phyloP scores from a whole-genome alignment of 768 basidiomycete genomes.

The Termitomyces sp. region DNA sequence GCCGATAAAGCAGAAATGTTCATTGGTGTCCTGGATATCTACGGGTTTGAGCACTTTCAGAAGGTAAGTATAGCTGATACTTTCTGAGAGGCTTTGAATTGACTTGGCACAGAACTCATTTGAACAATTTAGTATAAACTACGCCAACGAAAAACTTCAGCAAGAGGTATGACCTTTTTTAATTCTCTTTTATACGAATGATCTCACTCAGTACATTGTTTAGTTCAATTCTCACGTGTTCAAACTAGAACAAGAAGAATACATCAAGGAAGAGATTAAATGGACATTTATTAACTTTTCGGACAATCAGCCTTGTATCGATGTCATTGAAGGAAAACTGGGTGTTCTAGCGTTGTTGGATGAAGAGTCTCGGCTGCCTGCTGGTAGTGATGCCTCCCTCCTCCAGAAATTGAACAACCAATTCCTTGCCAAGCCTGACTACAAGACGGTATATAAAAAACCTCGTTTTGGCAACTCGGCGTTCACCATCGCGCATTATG shows the following conservation, averaged over 20 bases:
- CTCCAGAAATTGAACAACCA: slow-evolving; percentile 89
- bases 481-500: slow-evolving; percentile 98
- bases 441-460: slow-evolving; percentile 93
- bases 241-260: slow-evolving; percentile 99
- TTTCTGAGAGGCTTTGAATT: background rate
- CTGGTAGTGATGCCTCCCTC: slow-evolving; percentile 91
- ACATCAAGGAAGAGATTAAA: slow-evolving; percentile 96
- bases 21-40: slow-evolving; percentile 98
- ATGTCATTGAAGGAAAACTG: slow-evolving; percentile 96
- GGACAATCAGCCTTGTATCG: slow-evolving; percentile 98
- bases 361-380: slow-evolving; percentile 94
- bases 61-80: slow-evolving; percentile 49
- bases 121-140: slow-evolving; percentile 99
- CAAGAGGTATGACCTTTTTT: slow-evolving; percentile 67
- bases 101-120: slow-evolving; percentile 64
- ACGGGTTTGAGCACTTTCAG: slow-evolving; percentile 96
- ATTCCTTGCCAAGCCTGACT: slow-evolving; percentile 73
- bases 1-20: slow-evolving; percentile 94
- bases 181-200: background rate
- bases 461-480: slow-evolving; percentile 97
- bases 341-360: slow-evolving; percentile 93
- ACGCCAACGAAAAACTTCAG: slow-evolving; percentile 97
- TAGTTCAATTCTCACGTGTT: slow-evolving; percentile 99
- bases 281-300: slow-evolving; percentile 99
- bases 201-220: slow-evolving; percentile 5